phyloP scores from a whole-genome alignment of 306 rosid species.

The Cyamopsis tetragonoloba region DNA sequence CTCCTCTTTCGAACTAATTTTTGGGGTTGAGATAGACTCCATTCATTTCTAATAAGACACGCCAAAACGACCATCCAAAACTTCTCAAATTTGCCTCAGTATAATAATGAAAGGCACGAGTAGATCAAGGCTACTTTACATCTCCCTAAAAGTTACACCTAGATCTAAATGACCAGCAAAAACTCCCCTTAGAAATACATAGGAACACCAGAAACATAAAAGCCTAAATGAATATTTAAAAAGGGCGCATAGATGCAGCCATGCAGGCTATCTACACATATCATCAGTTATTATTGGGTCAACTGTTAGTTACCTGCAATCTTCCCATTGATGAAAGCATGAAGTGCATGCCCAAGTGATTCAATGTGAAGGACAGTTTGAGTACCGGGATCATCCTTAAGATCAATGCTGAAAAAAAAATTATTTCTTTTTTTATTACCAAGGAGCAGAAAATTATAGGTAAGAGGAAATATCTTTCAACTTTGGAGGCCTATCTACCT shows the following conservation, averaged over 20 bases:
- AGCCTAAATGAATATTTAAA: background rate
- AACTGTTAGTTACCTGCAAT: slow-evolving; percentile 54
- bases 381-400: slow-evolving; percentile 50
- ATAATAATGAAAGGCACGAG: background rate
- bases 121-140: background rate
- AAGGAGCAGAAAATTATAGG: slow-evolving; percentile 12
- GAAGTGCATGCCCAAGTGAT: slow-evolving; percentile 90
- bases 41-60: too few relatives aligned
- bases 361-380: slow-evolving; percentile 71
- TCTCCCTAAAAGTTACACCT: background rate
- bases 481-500: slow-evolving; percentile 51
- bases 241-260: background rate
- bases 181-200: too few relatives aligned
- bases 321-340: slow-evolving; percentile 73
- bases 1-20: too few relatives aligned
- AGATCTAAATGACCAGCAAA: background rate
- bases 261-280: background rate
- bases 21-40: too few relatives aligned
- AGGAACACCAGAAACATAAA: background rate
- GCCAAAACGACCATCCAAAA: background rate
- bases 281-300: background rate
- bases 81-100: background rate
- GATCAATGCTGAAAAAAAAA: slow-evolving; percentile 43
- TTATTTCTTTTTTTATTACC: too few relatives aligned
- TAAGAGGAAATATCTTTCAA: slow-evolving; percentile 18